These are phyloP conservation scores for Aspergillus versicolor DNA, from an alignment of 2,329 filamentous ascomycete species.

Conservation along the genomic window DNA sequence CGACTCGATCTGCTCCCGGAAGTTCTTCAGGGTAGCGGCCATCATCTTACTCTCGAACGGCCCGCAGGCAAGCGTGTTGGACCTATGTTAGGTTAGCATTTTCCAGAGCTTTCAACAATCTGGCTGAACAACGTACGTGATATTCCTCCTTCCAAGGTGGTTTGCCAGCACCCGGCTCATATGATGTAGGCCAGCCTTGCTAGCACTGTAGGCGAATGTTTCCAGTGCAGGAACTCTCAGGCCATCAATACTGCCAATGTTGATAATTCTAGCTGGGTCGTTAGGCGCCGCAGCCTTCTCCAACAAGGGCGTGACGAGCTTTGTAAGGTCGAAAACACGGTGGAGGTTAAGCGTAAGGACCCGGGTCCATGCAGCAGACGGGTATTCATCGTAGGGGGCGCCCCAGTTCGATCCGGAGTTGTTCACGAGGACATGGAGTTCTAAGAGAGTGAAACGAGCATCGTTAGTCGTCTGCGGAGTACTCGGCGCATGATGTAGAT, in stretches of 20 bases:
- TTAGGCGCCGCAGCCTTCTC: slow-evolving; percentile 46
- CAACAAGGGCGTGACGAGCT: slow-evolving; percentile 49
- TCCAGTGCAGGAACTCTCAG: slow-evolving; percentile 53
- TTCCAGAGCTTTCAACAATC: not conserved
- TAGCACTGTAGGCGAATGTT: slow-evolving; percentile 54
- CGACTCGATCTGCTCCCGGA: slow-evolving; percentile 48
- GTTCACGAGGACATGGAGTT: slow-evolving; percentile 51
- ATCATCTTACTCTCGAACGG: slow-evolving; percentile 60
- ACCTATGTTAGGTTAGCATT: slow-evolving; percentile 30
- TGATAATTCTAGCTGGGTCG: slow-evolving; percentile 51
- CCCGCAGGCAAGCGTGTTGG: slow-evolving; percentile 70
- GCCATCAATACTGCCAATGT: slow-evolving; percentile 56
- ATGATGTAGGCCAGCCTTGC: slow-evolving; percentile 55
- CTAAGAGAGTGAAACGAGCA: slow-evolving; percentile 21
- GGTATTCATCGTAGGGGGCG: slow-evolving; percentile 58
- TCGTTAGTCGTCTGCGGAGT: not conserved
- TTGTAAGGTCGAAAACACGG: slow-evolving; percentile 50
- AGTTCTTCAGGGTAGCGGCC: slow-evolving; percentile 52
- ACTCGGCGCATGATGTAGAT: not conserved
- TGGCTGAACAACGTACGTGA: slow-evolving; percentile 46
- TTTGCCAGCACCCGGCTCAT: slow-evolving; percentile 52
- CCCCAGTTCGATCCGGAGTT: slow-evolving; percentile 57
- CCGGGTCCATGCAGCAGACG: slow-evolving; percentile 58
- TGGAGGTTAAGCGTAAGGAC: slow-evolving; percentile 57
- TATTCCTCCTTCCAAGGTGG: slow-evolving; percentile 52